These are phyloP conservation scores for Hymenoscyphus occultus DNA, from an alignment of 2,329 filamentous ascomycete species.

Conservation along the genomic window DNA sequence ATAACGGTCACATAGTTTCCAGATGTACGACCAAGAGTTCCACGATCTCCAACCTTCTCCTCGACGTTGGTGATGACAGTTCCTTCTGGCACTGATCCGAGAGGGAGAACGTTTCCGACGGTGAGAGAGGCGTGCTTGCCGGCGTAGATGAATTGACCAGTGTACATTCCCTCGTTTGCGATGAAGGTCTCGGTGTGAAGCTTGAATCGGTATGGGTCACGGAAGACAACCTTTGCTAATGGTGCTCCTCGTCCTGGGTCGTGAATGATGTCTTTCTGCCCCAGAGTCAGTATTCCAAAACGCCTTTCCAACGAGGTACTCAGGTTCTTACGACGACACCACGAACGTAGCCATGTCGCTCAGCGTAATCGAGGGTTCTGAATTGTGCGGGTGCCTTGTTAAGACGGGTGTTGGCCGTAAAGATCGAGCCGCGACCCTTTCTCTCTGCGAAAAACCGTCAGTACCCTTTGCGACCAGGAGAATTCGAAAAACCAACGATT, in stretches of 20 bases:
- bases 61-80: conserved; percentile 99
- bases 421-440: conserved; percentile 75
- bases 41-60: conserved; percentile 97
- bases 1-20: conserved; percentile 99
- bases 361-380: conserved; percentile 92
- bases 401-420: conserved; percentile 79
- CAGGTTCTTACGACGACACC: conserved; percentile 64
- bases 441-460: conserved; percentile 44
- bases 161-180: conserved; percentile 99
- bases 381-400: conserved; percentile 96
- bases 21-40: conserved; percentile 91
- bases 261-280: conserved; percentile 92
- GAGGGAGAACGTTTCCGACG: conserved; percentile 95
- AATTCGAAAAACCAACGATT: conserved; percentile 45
- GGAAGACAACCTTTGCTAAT: conserved; percentile 94
- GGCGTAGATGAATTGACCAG: conserved; percentile 99
- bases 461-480: too few species aligned
- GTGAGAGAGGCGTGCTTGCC: conserved; percentile 98
- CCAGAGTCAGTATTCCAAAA: not conserved
- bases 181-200: conserved; percentile 98
- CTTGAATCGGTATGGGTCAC: conserved; percentile 98
- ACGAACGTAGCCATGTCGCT: conserved; percentile 96
- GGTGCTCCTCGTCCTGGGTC: conserved; percentile 95
- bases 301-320: not conserved
- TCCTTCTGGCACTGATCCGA: conserved; percentile 95